Evolutionary conservation across 495 filamentous ascomycete species (phyloP), one percentile per base, ranked within the genome.

Genomic region (Hypomontagnella monticulosa): DNA sequence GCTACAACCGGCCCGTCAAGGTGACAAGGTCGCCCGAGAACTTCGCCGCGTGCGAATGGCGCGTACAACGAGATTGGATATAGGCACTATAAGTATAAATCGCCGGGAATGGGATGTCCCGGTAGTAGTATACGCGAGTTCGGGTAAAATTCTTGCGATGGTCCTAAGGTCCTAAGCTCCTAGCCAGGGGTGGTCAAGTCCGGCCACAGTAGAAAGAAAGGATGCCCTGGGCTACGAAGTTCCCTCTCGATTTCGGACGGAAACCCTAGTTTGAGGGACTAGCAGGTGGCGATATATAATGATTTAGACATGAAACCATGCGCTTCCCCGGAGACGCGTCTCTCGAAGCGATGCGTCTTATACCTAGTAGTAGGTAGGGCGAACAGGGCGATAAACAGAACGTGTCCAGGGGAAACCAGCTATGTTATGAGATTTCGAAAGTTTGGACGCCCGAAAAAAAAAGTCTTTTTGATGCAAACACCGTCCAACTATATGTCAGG

Each of bases 381-480:
- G 19, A 57, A 42, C 44, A 49, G 19, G 57, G 38, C 36, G 42
- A 57, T 38, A 51, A 11, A 19, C 40, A 61, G 43, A 38, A 11
- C 16, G 37, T 57, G 34, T n/a, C n/a, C 40, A 53, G 51, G 36
- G 61, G 43, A 54, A 33, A 46, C 47, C 20, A 41, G 27, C 47
- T 47, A 57, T 54, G 2, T 57, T 61, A 66, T 49, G 47, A 66
- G 42, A 57, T 51, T 53, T 20, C 47, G 56, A 61, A 66, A 46
- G 57, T 66, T 58, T 61, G 51, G 23, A 69, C 40, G 38, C 43
- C 40, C 40, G 15, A 44, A 47, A 52, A 58, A 42, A 68, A 58
- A 69, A 66, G 60, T 61, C 55, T 69, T 61, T 47, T 30, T 30
- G 56, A 61, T 66, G 67, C 61, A 70, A 70, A 70, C 67, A 70